A percentile compares a stretch with the other conserved stretches of the same genome.
phyloP scores from a whole-genome alignment of 75 land plant genomes.

The Pseudotsuga menziesii region DNA sequence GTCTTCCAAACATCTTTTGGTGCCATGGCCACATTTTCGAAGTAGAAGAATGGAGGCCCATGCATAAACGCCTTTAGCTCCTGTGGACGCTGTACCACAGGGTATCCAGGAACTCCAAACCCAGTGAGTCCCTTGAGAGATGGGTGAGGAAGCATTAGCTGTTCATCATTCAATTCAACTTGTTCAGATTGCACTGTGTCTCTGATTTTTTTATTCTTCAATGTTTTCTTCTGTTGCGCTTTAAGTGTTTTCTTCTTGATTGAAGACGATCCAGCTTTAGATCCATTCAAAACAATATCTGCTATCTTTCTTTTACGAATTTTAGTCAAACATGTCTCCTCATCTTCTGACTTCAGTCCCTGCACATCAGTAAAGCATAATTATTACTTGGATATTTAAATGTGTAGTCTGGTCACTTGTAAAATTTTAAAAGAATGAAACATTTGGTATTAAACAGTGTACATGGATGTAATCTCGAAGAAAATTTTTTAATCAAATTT shows the following conservation, averaged over 20 bases:
- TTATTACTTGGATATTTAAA: background rate
- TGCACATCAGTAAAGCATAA: background rate
- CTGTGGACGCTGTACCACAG: background rate
- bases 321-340: background rate
- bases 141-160: background rate
- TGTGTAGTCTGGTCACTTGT: background rate
- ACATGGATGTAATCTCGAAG: background rate
- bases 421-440: background rate
- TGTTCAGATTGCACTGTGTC: background rate
- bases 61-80: conserved; percentile 3
- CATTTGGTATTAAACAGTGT: background rate
- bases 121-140: background rate
- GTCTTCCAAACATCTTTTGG: conserved; percentile 74
- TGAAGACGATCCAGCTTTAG: background rate
- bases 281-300: background rate
- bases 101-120: conserved; percentile 15
- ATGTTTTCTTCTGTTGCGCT: too few species aligned
- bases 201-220: background rate
- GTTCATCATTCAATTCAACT: background rate
- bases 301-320: background rate
- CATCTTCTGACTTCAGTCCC: background rate
- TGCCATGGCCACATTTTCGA: conserved; percentile 74
- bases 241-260: background rate
- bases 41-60: conserved; percentile 81
- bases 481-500: background rate